Conservation (phyloP, 345 rosid species). For the Gynandropsis gynandra region DNA sequence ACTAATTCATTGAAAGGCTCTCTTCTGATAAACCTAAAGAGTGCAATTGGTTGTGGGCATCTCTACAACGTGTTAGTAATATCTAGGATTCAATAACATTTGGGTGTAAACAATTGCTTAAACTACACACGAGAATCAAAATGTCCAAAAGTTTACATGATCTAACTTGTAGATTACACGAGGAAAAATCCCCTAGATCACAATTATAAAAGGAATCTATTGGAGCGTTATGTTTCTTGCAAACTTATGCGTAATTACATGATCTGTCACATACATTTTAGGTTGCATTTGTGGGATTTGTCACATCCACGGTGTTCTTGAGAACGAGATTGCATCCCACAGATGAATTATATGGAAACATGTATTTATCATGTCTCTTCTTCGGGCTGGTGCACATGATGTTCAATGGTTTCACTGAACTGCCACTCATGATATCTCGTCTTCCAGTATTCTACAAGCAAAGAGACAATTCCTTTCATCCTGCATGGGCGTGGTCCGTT, state of each 20-base stretch:
- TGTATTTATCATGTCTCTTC: slow-evolving; percentile 76
- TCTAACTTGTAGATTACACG: too few relatives aligned
- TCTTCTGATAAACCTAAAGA: too few relatives aligned
- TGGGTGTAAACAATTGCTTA: too few relatives aligned
- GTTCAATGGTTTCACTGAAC: slow-evolving; percentile 83
- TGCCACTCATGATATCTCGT: slow-evolving; percentile 75
- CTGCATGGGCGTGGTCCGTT: slow-evolving; percentile 86
- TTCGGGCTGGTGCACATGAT: slow-evolving; percentile 80
- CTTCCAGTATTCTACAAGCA: slow-evolving; percentile 91
- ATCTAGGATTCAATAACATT: too few relatives aligned
- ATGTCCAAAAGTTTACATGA: too few relatives aligned
- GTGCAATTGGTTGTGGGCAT: too few relatives aligned
- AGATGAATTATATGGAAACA: slow-evolving; percentile 54
- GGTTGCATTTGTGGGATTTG: slow-evolving; percentile 84
- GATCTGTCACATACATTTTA: slow-evolving; percentile 22
- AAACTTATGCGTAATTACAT: neutral
- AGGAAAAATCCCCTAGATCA: neutral
- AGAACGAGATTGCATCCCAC: slow-evolving; percentile 78
- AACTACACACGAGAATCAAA: too few relatives aligned
- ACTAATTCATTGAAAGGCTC: too few relatives aligned
- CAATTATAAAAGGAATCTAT: neutral
- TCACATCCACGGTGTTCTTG: slow-evolving; percentile 65
- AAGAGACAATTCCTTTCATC: slow-evolving; percentile 82
- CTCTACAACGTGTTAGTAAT: too few relatives aligned
- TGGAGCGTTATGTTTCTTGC: neutral